Evolutionary conservation across 768 basidiomycete genomes (phyloP), one percentile per base, ranked within the genome.

Genomic region (Hygrophorus pudorinus): DNA sequence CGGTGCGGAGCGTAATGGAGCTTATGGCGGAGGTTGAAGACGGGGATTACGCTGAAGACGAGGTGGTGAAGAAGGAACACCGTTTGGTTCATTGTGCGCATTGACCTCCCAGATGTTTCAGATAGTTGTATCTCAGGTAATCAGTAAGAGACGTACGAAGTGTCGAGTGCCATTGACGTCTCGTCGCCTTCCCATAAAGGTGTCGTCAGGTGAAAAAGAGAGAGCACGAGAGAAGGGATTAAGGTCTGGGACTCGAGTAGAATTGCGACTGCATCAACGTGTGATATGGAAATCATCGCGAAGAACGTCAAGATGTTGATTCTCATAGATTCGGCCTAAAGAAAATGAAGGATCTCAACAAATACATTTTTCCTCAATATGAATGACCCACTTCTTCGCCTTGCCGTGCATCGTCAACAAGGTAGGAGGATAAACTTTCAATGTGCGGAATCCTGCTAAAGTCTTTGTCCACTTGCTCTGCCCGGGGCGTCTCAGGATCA

Each of bases 171-270:
- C 18, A 68, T 53, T 11, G 77, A 53, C 24, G 52, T 53, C 38
- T 72, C 68, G 33, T 74, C 72, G 29, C 80, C 79, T 53, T 85
- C 81, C 81, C 82, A 89, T 12, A 89, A 57, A 2, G 73, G 68
- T 1, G 67, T 66, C 0, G 74, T 68, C 32, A 80, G 60, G 16
- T 72, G 64, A 29, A 68, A 66, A 7, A 83, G 63, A 47, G 71
- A 78, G 27, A 70, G 51, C 14, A 86, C 67, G 20, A 88, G 58
- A 0, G 85, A 77, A 1, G 84, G 85, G 33, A 88, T 68, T 11
- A 89, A 53, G 9, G 66, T 65, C 33, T 65, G 67, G 1, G 81
- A 81, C 12, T 70, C 66, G 14, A 64, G 49, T 2, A 76, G 59
- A 18, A 56, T 48, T 3, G 55, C 45, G 32, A 66, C 62, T 8